phyloP scores from a whole-genome alignment of 2,329 filamentous ascomycete species.

The Ascosphaera pollenicola region DNA sequence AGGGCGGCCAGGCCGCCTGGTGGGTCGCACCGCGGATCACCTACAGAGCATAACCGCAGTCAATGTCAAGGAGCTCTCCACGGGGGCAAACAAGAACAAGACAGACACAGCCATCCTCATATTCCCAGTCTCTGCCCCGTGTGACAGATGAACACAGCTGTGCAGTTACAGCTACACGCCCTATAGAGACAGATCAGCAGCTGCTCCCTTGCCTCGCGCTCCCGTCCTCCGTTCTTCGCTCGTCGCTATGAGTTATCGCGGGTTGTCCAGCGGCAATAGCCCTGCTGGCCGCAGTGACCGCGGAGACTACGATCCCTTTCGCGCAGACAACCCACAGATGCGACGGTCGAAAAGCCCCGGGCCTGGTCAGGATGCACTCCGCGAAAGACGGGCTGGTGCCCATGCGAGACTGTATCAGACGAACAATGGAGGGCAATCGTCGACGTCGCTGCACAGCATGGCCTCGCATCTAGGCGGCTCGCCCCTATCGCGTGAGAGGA shows the following conservation, averaged over 20 bases:
- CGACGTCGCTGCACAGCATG: slow-evolving; percentile 2
- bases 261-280: slow-evolving; percentile 17
- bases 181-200: too few relatives aligned
- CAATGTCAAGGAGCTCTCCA: too few relatives aligned
- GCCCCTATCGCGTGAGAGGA: neutral
- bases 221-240: slow-evolving; percentile 2
- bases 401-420: slow-evolving; percentile 22
- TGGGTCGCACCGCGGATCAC: too few relatives aligned
- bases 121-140: too few relatives aligned
- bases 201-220: too few relatives aligned
- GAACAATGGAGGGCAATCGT: neutral
- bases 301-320: slow-evolving; percentile 14
- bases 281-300: slow-evolving; percentile 15
- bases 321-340: slow-evolving; percentile 8
- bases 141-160: too few relatives aligned
- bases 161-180: too few relatives aligned
- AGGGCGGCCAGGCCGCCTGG: too few relatives aligned
- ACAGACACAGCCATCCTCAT: too few relatives aligned
- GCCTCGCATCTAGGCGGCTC: neutral
- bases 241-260: slow-evolving; percentile 15
- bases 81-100: too few relatives aligned
- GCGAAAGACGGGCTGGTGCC: slow-evolving; percentile 19
- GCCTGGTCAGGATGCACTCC: slow-evolving; percentile 3
- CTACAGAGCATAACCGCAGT: too few relatives aligned
- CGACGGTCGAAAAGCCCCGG: neutral